These are phyloP conservation scores for Ceratocystis cubensis DNA, from an alignment of 2,329 filamentous ascomycete genomes.

Conservation along the genomic window DNA sequence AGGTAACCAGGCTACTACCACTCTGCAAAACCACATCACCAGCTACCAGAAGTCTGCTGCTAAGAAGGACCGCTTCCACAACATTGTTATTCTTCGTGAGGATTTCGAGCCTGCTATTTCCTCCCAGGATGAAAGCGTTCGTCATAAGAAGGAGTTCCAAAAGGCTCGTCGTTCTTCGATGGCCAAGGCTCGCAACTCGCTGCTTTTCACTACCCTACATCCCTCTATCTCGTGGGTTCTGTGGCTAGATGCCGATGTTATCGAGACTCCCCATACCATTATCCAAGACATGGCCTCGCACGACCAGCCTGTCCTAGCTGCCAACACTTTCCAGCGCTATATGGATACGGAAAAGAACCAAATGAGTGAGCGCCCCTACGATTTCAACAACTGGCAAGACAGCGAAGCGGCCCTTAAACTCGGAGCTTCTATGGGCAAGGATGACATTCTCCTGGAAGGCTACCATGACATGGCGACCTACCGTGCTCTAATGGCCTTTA, in stretches of 20 bases:
- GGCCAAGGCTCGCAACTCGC: slow-evolving; percentile 83
- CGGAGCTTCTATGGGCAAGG: slow-evolving; percentile 66
- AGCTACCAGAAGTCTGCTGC: slow-evolving; percentile 69
- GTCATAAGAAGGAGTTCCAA: slow-evolving; percentile 85
- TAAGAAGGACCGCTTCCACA: slow-evolving; percentile 73
- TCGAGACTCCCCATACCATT: slow-evolving; percentile 72
- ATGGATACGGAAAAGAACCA: slow-evolving; percentile 55
- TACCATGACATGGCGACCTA: slow-evolving; percentile 91
- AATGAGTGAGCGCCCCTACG: slow-evolving; percentile 71
- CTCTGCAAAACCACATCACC: slow-evolving; percentile 71
- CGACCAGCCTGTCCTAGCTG: slow-evolving; percentile 81
- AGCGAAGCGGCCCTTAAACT: slow-evolving; percentile 66
- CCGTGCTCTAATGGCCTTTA: slow-evolving; percentile 77
- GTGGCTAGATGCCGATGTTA: slow-evolving; percentile 85
- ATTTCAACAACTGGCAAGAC: slow-evolving; percentile 97
- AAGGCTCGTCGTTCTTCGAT: slow-evolving; percentile 77
- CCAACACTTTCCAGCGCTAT: slow-evolving; percentile 90
- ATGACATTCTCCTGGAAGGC: slow-evolving; percentile 87
- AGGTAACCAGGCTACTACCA: slow-evolving; percentile 72
- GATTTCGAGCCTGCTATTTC: slow-evolving; percentile 74
- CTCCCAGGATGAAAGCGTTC: slow-evolving; percentile 75
- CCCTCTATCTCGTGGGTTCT: slow-evolving; percentile 90
- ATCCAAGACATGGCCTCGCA: slow-evolving; percentile 86
- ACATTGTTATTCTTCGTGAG: slow-evolving; percentile 86
- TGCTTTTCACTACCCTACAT: slow-evolving; percentile 89